Evolutionary conservation across 768 basidiomycete genomes (phyloP), one percentile per base, ranked within the genome.

Genomic region (Hericium coralloides): DNA sequence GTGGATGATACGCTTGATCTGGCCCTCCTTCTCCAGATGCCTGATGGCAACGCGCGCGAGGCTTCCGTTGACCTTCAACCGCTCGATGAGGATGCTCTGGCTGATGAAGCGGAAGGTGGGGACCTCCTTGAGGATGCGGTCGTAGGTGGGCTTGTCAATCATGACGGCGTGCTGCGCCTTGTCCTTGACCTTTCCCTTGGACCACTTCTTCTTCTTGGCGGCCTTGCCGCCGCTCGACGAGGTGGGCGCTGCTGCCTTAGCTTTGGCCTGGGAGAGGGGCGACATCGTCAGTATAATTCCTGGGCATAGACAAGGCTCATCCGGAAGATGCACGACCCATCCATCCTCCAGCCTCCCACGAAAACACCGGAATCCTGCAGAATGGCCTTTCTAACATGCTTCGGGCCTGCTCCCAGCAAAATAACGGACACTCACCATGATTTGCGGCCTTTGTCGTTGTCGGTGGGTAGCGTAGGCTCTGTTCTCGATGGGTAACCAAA

Each of bases 171-270:
- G 95, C 70, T 91, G 86, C 68, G 95, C 92, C 87, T 98, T 99
- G 79, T 99, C 97, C 88, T 99, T 99, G 74, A 99, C 97, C 79
- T 98, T 98, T 72, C 97, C 97, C 83, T 98, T 98, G 66, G 92
- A 97, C 95, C 95, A 98, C 84, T 98, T 98, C 92, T 98, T 98
- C 84, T 98, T 98, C 84, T 98, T 98, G 61, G 90, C 92, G 69
- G 88, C 76, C 73, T 93, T 93, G 70, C 89, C 87, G 64, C 88
- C 86, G 63, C 82, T 75, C 52, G 84, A 77, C 59, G 78, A 69
- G 59, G 79, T 76, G 58, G 86, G 74, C 63, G 90, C 74, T 68
- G 85, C 77, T 77, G 86, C 85, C 81, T 89, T 90, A 70, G 89
- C 85, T 81, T 72, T 72, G 63, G 70, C 70, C 71, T 71, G 55